Evolutionary conservation across 495 filamentous ascomycete genomes (phyloP).

Genomic region (Alectoria sarmentosa): DNA sequence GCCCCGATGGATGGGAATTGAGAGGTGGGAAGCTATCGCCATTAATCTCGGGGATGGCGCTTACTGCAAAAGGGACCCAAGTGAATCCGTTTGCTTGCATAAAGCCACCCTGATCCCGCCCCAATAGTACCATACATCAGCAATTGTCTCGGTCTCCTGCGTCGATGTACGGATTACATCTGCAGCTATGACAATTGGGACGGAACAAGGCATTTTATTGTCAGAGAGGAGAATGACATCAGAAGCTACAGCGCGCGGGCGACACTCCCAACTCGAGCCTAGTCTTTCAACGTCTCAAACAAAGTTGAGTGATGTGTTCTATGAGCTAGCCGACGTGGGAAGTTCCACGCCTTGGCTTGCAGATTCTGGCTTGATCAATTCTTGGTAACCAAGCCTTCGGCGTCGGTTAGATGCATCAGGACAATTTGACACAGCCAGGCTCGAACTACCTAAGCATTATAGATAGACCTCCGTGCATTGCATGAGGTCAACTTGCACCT

Average conservation of each 20-base stretch:
- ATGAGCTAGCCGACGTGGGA: background rate
- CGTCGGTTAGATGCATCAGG: constrained; percentile 1
- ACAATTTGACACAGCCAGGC: background rate
- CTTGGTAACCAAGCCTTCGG: constrained; percentile 3
- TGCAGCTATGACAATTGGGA: background rate
- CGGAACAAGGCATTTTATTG: background rate
- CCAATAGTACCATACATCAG: background rate
- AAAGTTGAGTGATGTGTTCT: background rate
- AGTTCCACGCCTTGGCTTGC: background rate
- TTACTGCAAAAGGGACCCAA: background rate
- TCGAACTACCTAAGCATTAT: background rate
- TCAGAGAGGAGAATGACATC: background rate
- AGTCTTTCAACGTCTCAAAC: background rate
- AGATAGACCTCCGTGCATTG: background rate
- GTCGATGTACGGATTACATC: background rate
- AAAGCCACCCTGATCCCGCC: background rate
- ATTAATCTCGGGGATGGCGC: background rate
- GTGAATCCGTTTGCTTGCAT: background rate
- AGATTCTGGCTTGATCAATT: background rate
- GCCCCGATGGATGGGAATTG: background rate
- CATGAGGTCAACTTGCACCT: background rate
- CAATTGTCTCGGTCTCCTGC: background rate
- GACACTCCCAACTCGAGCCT: background rate
- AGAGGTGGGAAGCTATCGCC: background rate
- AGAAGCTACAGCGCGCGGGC: background rate